Conservation (phyloP, 768 basidiomycete genomes). For the Suillus lakei region DNA sequence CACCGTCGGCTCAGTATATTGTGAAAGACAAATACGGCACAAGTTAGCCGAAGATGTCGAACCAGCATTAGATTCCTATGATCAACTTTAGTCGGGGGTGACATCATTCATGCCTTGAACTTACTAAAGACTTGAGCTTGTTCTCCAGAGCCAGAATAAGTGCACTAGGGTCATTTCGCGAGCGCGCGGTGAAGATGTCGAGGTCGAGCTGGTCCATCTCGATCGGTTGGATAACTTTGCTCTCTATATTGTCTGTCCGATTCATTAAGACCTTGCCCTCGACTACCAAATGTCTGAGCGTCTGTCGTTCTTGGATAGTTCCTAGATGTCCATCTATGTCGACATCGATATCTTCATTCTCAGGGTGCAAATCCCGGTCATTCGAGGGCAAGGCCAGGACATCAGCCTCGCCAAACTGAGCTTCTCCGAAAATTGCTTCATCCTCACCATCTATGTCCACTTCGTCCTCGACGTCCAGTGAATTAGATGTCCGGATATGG, state of each 20-base stretch:
- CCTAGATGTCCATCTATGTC: conserved; percentile 32
- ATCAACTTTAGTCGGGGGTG: background rate
- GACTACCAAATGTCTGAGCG: conserved; percentile 57
- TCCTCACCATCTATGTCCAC: conserved; percentile 84
- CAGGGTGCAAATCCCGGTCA: conserved; percentile 32
- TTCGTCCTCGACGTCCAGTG: conserved; percentile 76
- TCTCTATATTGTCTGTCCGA: conserved; percentile 32
- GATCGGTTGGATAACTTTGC: conserved; percentile 45
- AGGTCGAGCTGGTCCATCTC: conserved; percentile 52
- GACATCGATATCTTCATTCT: conserved; percentile 48
- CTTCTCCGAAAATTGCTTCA: conserved; percentile 63
- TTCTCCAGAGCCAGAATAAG: conserved; percentile 61
- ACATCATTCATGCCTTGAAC: conserved; percentile 23
- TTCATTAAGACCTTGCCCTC: conserved; percentile 46
- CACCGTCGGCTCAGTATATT: conserved; percentile 76
- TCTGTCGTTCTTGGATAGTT: conserved; percentile 33
- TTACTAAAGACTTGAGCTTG: conserved; percentile 62
- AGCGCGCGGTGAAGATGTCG: conserved; percentile 54
- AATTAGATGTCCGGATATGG: conserved; percentile 57
- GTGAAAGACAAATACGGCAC: conserved; percentile 82
- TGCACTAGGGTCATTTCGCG: conserved; percentile 49
- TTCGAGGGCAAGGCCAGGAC: conserved; percentile 45
- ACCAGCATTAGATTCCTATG: conserved; percentile 1
- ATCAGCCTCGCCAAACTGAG: conserved; percentile 80
- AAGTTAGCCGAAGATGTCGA: conserved; percentile 46